Conservation (phyloP, 2,329 filamentous ascomycete species). For the Paecilomyces fulvus region DNA sequence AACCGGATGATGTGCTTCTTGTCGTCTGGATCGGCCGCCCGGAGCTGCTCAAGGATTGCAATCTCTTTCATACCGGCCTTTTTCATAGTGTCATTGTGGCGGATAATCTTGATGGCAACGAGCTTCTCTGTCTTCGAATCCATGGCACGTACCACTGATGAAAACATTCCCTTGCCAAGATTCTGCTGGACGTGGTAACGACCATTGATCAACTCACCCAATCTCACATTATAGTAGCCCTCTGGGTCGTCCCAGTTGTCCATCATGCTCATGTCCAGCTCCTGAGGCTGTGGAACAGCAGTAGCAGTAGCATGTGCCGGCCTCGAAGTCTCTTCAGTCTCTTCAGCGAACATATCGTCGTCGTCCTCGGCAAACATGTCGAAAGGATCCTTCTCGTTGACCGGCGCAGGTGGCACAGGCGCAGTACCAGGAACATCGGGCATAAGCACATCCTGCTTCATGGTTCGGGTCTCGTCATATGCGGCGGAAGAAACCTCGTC, state of each 20-base stretch:
- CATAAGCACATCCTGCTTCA: constrained; percentile 44
- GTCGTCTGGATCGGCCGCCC: constrained; percentile 74
- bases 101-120: constrained; percentile 97
- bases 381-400: constrained; percentile 45
- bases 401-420: constrained; percentile 25
- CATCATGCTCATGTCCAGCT: constrained; percentile 65
- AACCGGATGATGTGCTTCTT: constrained; percentile 89
- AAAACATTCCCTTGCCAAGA: constrained; percentile 92
- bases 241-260: constrained; percentile 92
- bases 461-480: constrained; percentile 51
- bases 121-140: constrained; percentile 65
- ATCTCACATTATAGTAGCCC: constrained; percentile 91
- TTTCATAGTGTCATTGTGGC: constrained; percentile 84
- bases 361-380: constrained; percentile 57
- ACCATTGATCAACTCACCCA: constrained; percentile 80
- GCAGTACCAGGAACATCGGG: constrained; percentile 32
- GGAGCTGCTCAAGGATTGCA: constrained; percentile 80
- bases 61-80: constrained; percentile 95
- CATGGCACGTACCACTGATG: constrained; percentile 81
- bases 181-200: constrained; percentile 83
- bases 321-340: constrained; percentile 45
- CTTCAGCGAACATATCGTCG: constrained; percentile 87
- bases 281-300: constrained; percentile 44
- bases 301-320: constrained; percentile 41
- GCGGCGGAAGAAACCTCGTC: constrained; percentile 46